Percentiles rank a stretch among this genome's conserved stretches.
Conservation (phyloP, 2,329 filamentous ascomycete genomes). For the Didymella sp. region DNA sequence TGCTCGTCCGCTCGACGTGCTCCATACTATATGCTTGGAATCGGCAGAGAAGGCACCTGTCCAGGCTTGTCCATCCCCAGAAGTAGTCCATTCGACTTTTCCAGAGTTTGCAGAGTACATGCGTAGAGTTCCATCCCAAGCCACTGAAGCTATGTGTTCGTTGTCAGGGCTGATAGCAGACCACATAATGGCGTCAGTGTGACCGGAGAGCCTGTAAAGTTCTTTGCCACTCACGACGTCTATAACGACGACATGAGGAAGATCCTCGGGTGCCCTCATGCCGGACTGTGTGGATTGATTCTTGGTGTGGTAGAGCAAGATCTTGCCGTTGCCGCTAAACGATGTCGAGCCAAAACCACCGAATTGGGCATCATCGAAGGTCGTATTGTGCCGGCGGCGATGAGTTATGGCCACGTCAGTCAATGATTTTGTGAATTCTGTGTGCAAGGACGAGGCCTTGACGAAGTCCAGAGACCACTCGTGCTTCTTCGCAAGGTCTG, state of each 20-base stretch:
- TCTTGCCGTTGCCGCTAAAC: constrained; percentile 32
- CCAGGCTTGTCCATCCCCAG: constrained; percentile 32
- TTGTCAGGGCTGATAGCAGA: constrained; percentile 34
- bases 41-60: constrained; percentile 37
- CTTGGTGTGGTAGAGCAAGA: constrained; percentile 27
- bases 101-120: constrained; percentile 33
- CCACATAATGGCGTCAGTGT: constrained; percentile 41
- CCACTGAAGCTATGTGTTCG: constrained; percentile 32
- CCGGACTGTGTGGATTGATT: constrained; percentile 22
- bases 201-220: constrained; percentile 29
- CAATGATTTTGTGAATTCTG: constrained; percentile 31
- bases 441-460: constrained; percentile 25
- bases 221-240: constrained; percentile 27
- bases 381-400: constrained; percentile 31
- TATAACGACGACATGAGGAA: constrained; percentile 29
- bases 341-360: constrained; percentile 20
- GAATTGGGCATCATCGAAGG: constrained; percentile 25
- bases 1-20: constrained; percentile 18
- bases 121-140: constrained; percentile 41
- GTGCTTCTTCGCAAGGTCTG: constrained; percentile 32
- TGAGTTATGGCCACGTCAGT: constrained; percentile 28
- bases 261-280: constrained; percentile 13
- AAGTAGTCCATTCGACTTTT: constrained; percentile 28
- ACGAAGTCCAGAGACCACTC: constrained; percentile 40
- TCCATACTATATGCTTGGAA: constrained; percentile 37